Evolutionary conservation across 768 basidiomycete species (phyloP).

Genomic region (Hericium erinaceus): DNA sequence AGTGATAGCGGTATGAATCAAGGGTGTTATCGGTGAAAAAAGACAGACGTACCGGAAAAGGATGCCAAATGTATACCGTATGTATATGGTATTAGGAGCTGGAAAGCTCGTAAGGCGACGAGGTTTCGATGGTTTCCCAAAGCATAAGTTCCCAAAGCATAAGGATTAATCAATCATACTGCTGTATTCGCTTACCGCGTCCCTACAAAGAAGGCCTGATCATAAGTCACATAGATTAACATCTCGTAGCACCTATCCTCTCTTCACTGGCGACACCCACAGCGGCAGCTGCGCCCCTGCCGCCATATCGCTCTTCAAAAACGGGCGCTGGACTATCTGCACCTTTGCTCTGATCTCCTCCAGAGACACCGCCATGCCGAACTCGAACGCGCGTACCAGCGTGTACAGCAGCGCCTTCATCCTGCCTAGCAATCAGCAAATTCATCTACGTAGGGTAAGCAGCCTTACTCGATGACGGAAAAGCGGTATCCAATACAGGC

Average conservation of each 20-base stretch:
- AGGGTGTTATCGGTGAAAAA: no score
- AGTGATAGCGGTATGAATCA: slow-evolving; percentile 10
- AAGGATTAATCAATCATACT: no score
- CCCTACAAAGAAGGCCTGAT: no score
- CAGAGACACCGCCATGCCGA: slow-evolving; percentile 6
- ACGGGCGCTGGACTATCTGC: not conserved
- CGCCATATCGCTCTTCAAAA: not conserved
- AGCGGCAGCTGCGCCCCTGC: not conserved
- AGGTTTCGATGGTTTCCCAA: no score
- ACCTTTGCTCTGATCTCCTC: not conserved
- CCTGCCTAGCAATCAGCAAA: not conserved
- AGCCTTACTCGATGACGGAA: slow-evolving; percentile 14
- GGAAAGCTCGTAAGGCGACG: not conserved
- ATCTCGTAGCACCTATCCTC: no score
- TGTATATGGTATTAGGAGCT: no score
- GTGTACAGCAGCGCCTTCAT: slow-evolving; percentile 14
- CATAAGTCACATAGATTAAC: no score
- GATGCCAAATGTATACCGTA: no score
- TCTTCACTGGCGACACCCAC: not conserved
- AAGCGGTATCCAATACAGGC: slow-evolving; percentile 23
- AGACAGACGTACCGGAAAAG: no score
- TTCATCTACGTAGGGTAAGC: no score
- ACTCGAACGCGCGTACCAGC: slow-evolving; percentile 10
- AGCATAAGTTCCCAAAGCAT: slow-evolving; percentile 12
- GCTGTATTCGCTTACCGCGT: no score